Percentiles rank a stretch among this genome's conserved stretches.
Conservation (phyloP, 2,329 filamentous ascomycete species). For the Diplodia mutila region DNA sequence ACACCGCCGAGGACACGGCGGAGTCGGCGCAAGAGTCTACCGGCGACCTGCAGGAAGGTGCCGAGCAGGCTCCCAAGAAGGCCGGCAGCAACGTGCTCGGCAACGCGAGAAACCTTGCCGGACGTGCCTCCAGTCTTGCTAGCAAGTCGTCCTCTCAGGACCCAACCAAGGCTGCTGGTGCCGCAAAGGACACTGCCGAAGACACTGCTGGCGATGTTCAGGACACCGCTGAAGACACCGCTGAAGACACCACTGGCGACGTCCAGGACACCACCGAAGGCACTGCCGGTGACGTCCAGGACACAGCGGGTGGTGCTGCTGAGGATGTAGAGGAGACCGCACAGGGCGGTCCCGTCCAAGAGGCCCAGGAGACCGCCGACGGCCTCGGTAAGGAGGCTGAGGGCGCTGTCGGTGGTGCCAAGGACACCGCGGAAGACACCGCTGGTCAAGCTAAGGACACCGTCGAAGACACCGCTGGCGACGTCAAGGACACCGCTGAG, state of each 20-base stretch:
- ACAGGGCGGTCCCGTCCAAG: slow-evolving; percentile 32
- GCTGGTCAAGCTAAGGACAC: slow-evolving; percentile 29
- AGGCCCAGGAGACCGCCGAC: slow-evolving; percentile 32
- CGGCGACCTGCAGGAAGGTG: slow-evolving; percentile 24
- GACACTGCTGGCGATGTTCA: slow-evolving; percentile 32
- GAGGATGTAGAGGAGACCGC: slow-evolving; percentile 41
- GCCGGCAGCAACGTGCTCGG: slow-evolving; percentile 14
- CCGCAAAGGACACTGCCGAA: slow-evolving; percentile 40
- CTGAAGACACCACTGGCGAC: slow-evolving; percentile 37
- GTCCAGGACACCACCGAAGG: slow-evolving; percentile 31
- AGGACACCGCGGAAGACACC: slow-evolving; percentile 31
- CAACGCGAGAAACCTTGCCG: slow-evolving; percentile 46
- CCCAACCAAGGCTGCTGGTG: slow-evolving; percentile 41
- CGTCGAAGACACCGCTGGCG: slow-evolving; percentile 29
- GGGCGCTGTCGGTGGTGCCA: slow-evolving; percentile 27
- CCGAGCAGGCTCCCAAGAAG: slow-evolving; percentile 20
- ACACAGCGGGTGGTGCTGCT: slow-evolving; percentile 37
- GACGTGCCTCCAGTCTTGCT: slow-evolving; percentile 51
- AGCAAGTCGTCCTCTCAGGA: slow-evolving; percentile 47
- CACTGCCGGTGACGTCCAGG: slow-evolving; percentile 33
- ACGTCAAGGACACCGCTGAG: slow-evolving; percentile 31
- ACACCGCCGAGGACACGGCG: slow-evolving; percentile 33
- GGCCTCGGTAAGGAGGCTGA: slow-evolving; percentile 23
- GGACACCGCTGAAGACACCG: slow-evolving; percentile 36
- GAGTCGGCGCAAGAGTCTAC: slow-evolving; percentile 27